Base-by-base conservation (phyloP, 805 yeast species). In the Cyberlindnera saturnus region DNA sequence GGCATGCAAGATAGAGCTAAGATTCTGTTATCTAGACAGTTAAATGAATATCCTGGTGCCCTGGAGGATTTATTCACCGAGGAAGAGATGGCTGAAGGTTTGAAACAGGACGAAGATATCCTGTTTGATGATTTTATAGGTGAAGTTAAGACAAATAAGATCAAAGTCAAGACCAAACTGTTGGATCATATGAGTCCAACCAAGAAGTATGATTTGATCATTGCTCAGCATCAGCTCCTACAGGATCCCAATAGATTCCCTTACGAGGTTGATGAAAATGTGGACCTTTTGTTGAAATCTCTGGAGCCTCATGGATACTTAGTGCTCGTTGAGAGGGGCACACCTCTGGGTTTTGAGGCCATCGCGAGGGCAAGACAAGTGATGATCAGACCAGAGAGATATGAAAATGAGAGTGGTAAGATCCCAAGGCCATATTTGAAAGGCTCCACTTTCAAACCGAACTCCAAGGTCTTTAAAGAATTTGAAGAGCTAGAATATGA, bases 291-390 rank as follows among this genome's bases (percentile, higher is more conserved):
- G 30, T 66, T 89, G 19, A 67, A 71, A 15, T 64, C 85, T 15
- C 64, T 90, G 37, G 74, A 77, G 14, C 96, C 96, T 0, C 77
- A 78, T 10, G 99, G 98, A 0, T 81, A 81, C 45, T 63, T 91
- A 11, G 81, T 89, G 1, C 60, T 93, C 2, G 65, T 90, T 3
- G 98, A 93, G 64, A 71, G 96, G 49, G 99, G 99, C 3, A 86
- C 84, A 43, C 87, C 97, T 0, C 57, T 81, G 29, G 98, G 98
- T 0, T 87, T 87, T 58, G 99, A 93, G 63, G 71, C 79, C 3
- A 74, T 89, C 44, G 95, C 96, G 0, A 71, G 96, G 42, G 96
- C 97, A 5, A 73, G 99, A 56, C 96, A 91, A 60, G 65, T 87
- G 4, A 78, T 88, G 75, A 66, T 91, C n/a, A 77, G 98, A 52